Base-by-base conservation (phyloP, 176 grass and related monocot species). In the Elymus sibiricus region DNA sequence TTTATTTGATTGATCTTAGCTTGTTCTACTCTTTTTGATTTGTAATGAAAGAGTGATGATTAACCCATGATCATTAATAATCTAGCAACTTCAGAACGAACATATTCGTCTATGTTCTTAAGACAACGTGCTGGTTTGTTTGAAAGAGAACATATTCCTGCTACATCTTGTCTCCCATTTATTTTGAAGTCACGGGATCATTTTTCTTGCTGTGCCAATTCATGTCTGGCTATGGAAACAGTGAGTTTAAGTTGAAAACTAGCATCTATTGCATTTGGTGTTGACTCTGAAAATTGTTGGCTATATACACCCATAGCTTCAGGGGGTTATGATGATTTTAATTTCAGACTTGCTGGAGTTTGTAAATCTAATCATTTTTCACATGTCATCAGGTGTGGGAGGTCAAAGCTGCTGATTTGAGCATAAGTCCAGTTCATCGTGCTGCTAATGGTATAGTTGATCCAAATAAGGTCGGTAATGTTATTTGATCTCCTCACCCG, bases 321-420 rank as follows among this genome's bases (percentile, higher is more conserved):
- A 78, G 16, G 66, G 65, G 67, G 6, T 61, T 24, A 61, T 37
- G n/a, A 5, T 31, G 59, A 35, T 5, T 86, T 39, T 78, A 44
- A 60, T 69, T 47, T 25, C 64, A 82, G 10, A 5, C 42, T 75
- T 82, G 29, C 74, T 22, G 26, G 24, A 26, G 38, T 46, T 46
- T 47, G 27, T 17, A 35, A 44, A 84, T 84, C 11, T 47, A 28
- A 84, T 81, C 24, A 32, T 58, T 46, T 77, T 85, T 79, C 47
- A 11, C 26, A 11, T 26, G 59, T 64, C 27, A 53, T 82, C 76
- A 98, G 97, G 97, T 98, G 37, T 98, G 97, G 97, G 97, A 98
- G 84, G 97, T 98, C 32, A 98, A 95, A 92, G 97, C 97, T 84
- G 97, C 97, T 59, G 97, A 98, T 93, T 88, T 98, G 77, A 98